Evolutionary conservation across 2,329 filamentous ascomycete genomes (phyloP), one percentile per base, ranked within the genome.

Genomic region (Thelonectria blattea): DNA sequence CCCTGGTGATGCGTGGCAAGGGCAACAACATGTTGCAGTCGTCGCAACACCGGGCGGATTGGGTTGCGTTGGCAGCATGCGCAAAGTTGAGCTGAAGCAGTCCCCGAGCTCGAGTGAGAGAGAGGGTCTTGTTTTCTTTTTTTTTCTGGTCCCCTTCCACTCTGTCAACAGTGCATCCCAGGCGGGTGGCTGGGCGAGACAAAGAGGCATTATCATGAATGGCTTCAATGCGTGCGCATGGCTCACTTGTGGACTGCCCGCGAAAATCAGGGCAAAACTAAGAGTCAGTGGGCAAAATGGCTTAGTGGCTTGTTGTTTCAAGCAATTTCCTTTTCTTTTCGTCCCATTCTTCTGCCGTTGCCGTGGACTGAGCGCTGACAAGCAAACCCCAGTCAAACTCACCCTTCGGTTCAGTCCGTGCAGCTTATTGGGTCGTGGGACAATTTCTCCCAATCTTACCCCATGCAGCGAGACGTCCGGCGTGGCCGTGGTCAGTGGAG

Each of bases 371-470:
- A 63, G 61, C 64, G 68, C 65, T 71, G 62, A 71, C 67, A 63
- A 62, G 68, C 64, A 69, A 65, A 62, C 69, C 68, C 58, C 73
- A 89, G 87, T 72, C 82, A 85, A 78, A 88, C 87, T 56, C 75
- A 83, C 67, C 82, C 84, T 65, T 82, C 85, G 52, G 83, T 88
- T 64, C 82, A 83, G 64, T 89, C 89, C 46, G 91, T 97, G 66
- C 88, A 91, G 72, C 84, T 97, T 47, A 83, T 95, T 69, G 94
- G 94, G 64, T 97, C 93, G 65, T 98, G 94, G 94, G 93, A 97
- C 80, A 97, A 97, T 80, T 97, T 97, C 78, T 82, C 84, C 62
- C 87, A 85, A 72, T 81, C 87, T 51, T 94, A 97, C 80, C 81
- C 81, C 47, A 93, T 98, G 88, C 87, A 94, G 74, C 86, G 88